Conservation (phyloP, 768 basidiomycete genomes). For the Trametes cingulata region DNA sequence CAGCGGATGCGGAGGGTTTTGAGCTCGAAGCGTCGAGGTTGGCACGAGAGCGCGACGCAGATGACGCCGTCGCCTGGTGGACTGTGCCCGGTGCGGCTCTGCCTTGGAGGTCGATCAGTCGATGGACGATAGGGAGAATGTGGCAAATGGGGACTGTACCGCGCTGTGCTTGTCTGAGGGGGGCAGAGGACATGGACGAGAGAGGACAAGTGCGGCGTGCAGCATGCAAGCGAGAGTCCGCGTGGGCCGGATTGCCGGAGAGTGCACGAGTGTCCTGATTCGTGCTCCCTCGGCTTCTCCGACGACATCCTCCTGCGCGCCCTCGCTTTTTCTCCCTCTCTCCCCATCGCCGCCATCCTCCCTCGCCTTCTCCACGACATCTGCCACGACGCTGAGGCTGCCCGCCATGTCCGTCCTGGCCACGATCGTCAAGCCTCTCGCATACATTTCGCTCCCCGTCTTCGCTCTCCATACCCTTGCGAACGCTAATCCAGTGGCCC, state of each 20-base stretch:
- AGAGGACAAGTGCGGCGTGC: background rate
- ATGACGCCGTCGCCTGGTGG: conserved; percentile 10
- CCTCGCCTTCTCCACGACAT: conserved; percentile 2
- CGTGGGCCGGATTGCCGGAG: conserved; percentile 1
- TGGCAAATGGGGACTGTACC: conserved; percentile 4
- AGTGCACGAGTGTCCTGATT: background rate
- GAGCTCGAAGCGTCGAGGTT: conserved; percentile 9
- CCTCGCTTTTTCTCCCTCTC: conserved; percentile 8
- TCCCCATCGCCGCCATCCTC: conserved; percentile 9
- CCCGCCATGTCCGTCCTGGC: conserved; percentile 62
- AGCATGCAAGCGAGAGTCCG: background rate
- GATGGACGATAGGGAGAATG: background rate
- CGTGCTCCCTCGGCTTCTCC: conserved; percentile 14
- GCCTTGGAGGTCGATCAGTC: background rate
- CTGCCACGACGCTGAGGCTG: conserved; percentile 17
- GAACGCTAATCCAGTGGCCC: conserved; percentile 51
- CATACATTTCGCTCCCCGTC: conserved; percentile 74
- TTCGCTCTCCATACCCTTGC: conserved; percentile 64
- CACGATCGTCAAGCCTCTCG: conserved; percentile 65
- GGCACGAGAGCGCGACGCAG: conserved; percentile 8
- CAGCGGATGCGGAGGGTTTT: background rate
- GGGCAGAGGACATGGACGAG: conserved; percentile 16
- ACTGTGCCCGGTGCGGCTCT: background rate
- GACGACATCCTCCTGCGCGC: conserved; percentile 6
- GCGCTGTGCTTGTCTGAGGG: conserved; percentile 8